Evolutionary conservation across 129 eudicot genomes (phyloP).

Genomic region (Lactuca sativa): DNA sequence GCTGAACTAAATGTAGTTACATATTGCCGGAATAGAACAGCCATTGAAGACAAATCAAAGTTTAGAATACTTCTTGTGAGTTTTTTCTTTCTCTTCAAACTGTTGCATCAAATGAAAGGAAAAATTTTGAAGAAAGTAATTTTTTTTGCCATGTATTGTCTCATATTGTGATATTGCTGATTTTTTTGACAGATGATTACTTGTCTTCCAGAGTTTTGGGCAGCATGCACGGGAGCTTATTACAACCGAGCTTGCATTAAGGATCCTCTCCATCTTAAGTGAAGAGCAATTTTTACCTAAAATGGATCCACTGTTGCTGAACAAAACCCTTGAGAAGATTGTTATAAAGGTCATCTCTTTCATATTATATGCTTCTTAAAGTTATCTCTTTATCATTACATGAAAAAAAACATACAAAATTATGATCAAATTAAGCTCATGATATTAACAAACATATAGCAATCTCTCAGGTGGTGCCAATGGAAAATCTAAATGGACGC

Average conservation of each 20-base stretch:
- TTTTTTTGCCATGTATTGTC: constrained; percentile 47
- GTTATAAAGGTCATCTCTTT: constrained; percentile 69
- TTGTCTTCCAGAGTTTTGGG: constrained; percentile 99
- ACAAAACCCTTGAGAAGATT: constrained; percentile 75
- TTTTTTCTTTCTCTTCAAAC: constrained; percentile 1
- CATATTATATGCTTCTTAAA: constrained; percentile 10
- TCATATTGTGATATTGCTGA: constrained; percentile 83
- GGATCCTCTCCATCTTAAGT: constrained; percentile 84
- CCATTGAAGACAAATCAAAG: constrained; percentile 71
- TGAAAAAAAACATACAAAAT: neutral
- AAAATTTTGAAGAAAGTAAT: constrained; percentile 23
- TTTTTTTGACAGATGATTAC: constrained; percentile 99
- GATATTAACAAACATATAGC: constrained; percentile 6
- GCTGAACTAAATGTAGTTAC: constrained; percentile 82
- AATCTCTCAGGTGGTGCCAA: constrained; percentile 67
- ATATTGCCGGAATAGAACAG: constrained; percentile 62
- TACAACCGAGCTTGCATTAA: constrained; percentile 89
- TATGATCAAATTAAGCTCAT: neutral
- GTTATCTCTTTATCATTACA: constrained; percentile 8
- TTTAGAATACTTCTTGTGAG: constrained; percentile 90
- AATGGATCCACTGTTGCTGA: constrained; percentile 53
- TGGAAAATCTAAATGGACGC: constrained; percentile 99
- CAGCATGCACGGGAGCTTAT: constrained; percentile 99
- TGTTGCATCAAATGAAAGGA: constrained; percentile 25
- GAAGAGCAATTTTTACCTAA: constrained; percentile 95